Conservation (phyloP, 2,329 filamentous ascomycete species). For the Pseudocercospora eumusae region DNA sequence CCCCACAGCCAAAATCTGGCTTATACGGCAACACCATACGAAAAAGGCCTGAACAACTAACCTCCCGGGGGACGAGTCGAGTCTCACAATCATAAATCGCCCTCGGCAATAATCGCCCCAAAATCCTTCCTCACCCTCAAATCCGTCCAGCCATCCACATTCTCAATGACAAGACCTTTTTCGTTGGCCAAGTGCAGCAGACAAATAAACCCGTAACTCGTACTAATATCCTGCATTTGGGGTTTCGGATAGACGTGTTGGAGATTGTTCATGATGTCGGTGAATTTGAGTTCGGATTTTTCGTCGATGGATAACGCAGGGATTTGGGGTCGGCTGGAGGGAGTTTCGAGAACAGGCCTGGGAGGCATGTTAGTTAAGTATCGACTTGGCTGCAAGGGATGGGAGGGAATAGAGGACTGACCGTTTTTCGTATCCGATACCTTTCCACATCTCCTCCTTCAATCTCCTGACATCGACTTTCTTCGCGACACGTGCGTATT, state of each 20-base stretch:
- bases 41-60: no score
- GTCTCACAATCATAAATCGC: conserved; percentile 23
- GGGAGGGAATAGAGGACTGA: conserved; percentile 11
- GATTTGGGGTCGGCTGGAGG: conserved; percentile 24
- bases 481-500: conserved; percentile 66
- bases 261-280: conserved; percentile 84
- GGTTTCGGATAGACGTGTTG: conserved; percentile 82
- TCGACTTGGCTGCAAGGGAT: no score
- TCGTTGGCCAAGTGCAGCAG: conserved; percentile 89
- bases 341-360: conserved; percentile 22
- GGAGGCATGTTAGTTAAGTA: no score
- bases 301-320: conserved; percentile 40
- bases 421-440: conserved; percentile 55
- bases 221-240: conserved; percentile 91
- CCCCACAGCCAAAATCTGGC: no score
- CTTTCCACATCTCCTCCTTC: conserved; percentile 67
- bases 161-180: conserved; percentile 78
- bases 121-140: conserved; percentile 52
- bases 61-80: no score
- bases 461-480: conserved; percentile 66
- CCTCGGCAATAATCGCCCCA: conserved; percentile 31
- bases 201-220: conserved; percentile 89
- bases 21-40: no score
- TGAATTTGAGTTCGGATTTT: conserved; percentile 72
- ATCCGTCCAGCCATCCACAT: conserved; percentile 55